Evolutionary conservation across 768 basidiomycete genomes (phyloP), one percentile per base, ranked within the genome.

Genomic region (Tylopilus vinaceipallidus): DNA sequence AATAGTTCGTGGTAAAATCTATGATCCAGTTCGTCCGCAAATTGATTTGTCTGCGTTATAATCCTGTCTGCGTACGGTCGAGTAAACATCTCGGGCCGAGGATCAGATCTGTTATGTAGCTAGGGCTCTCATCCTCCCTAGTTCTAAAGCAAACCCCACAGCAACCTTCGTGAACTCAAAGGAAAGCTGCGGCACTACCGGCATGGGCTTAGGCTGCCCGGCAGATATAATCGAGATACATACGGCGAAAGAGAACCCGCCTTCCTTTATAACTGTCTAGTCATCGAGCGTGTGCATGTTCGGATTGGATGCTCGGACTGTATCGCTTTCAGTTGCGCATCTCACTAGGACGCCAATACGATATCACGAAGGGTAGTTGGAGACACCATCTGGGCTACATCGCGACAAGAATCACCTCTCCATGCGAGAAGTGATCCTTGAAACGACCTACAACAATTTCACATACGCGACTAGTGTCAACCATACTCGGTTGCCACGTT

Each of bases 91-190:
- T 19, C 14, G 10, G 20, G 6, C 23, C n/a, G n/a, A n/a, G n/a
- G n/a, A 12, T 4, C 24, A 45, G 9, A 4, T 29, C 27, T 29
- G 8, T 29, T 17, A 30, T 11, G 30, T 17, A n/a, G n/a, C 43
- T 58, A 58, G 24, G 47, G 23, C 1, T 32, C 42, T 47, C 50
- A 60, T 24, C 54, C 54, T n/a, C 23, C 58, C 58, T 14, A 83
- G 55, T 60, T 84, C 82, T 53, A 81, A 73, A 4, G 74, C 77
- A 53, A 80, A 83, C 2, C 78, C 80, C 12, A 83, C 73, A 16
- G 71, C 78, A 20, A 83, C 69, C 66, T 82, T 83, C 17, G 78
- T 75, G 57, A 83, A 83, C 63, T 84, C 79, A n/a, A 79, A 65
- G 47, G 79, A 77, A 59, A 83, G 79, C 45, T 38, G 58, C 60